Conservation (phyloP, 495 filamentous ascomycete species). For the Thermothielavioides terrestris region DNA sequence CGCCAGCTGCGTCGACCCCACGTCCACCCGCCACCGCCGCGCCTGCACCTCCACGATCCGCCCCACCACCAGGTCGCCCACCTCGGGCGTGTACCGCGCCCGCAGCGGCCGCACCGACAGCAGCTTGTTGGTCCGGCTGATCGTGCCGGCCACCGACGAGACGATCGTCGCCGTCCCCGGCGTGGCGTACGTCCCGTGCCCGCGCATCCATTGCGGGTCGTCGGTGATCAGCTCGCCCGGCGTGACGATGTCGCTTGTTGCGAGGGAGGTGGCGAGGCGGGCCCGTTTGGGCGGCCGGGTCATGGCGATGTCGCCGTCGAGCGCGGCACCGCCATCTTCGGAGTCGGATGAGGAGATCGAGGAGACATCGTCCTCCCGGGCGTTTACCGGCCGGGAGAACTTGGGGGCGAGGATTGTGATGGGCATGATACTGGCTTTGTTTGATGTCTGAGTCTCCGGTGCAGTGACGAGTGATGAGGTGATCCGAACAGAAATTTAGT, state of each 20-base stretch:
- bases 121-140: constrained; percentile 90
- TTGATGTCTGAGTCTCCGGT: not conserved
- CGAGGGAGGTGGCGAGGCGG: not conserved
- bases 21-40: constrained; percentile 87
- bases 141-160: constrained; percentile 77
- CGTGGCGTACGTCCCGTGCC: constrained; percentile 71
- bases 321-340: constrained; percentile 15
- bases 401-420: constrained; percentile 71
- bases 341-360: constrained; percentile 38
- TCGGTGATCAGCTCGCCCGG: constrained; percentile 82
- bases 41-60: constrained; percentile 87
- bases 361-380: constrained; percentile 14
- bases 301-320: constrained; percentile 57
- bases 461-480: not conserved
- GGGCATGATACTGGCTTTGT: constrained; percentile 49
- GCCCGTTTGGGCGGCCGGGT: constrained; percentile 21
- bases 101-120: constrained; percentile 81
- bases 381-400: constrained; percentile 19
- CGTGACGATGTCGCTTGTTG: constrained; percentile 54
- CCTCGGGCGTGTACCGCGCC: constrained; percentile 90
- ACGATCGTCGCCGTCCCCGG: constrained; percentile 57
- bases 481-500: not conserved
- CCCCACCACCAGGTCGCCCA: constrained; percentile 90
- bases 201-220: constrained; percentile 96
- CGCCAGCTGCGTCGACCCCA: constrained; percentile 74